phyloP scores from a whole-genome alignment of 257 asterid species.

The Coffea canephora region DNA sequence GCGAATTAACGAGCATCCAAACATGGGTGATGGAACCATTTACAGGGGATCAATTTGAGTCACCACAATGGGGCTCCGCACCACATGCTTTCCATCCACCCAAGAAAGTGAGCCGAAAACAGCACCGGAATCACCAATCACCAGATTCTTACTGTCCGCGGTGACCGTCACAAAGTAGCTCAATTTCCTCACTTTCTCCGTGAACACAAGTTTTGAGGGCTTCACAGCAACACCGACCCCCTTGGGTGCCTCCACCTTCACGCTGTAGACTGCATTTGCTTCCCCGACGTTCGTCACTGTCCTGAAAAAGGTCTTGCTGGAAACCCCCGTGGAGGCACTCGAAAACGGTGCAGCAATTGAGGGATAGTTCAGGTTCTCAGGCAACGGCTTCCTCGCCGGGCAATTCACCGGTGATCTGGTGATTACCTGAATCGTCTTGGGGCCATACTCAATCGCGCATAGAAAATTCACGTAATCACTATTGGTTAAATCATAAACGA shows the following conservation, averaged over 20 bases:
- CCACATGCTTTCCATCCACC: constrained; percentile 84
- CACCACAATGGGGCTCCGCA: constrained; percentile 85
- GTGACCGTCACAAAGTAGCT: constrained; percentile 71
- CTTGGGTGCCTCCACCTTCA: constrained; percentile 64
- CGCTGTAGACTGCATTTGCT: constrained; percentile 43
- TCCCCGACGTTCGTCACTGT: constrained; percentile 84
- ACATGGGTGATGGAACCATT: not conserved
- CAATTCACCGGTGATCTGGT: constrained; percentile 67
- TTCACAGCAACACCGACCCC: constrained; percentile 69
- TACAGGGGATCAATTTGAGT: constrained; percentile 78
- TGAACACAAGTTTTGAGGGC: constrained; percentile 67
- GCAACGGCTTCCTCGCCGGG: constrained; percentile 65
- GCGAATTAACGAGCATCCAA: too few species aligned
- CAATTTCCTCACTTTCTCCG: constrained; percentile 49
- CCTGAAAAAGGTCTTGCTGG: constrained; percentile 69
- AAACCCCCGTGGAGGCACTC: constrained; percentile 38
- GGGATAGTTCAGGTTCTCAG: constrained; percentile 87
- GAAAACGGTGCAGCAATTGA: constrained; percentile 76
- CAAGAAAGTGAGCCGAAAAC: constrained; percentile 80
- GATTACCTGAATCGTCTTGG: constrained; percentile 88
- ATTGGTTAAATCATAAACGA: constrained; percentile 67
- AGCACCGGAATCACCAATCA: constrained; percentile 74
- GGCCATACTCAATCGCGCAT: constrained; percentile 78
- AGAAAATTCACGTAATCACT: constrained; percentile 70
- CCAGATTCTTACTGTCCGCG: constrained; percentile 52